Base-by-base conservation (phyloP, 2,329 filamentous ascomycete species). In the Colletotrichum sp. region DNA sequence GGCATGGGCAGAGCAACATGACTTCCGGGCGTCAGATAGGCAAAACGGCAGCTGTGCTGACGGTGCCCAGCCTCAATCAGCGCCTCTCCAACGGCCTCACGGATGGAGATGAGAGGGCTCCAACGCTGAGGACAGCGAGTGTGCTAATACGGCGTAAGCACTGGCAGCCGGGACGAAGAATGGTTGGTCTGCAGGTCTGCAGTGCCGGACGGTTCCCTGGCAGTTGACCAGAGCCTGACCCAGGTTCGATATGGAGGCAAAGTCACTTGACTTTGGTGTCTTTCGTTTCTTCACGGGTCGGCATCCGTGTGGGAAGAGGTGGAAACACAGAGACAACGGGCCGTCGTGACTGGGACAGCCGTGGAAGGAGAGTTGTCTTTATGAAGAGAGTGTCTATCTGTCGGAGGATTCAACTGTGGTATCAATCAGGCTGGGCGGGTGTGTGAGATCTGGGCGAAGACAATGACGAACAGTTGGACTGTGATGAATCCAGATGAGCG, bases 231-330 rank as follows among this genome's bases (percentile, higher is more conserved):
- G 18, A 59, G 13, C 34, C 57, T 59, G 63, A 66, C 26, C 6
- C 43, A 32, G 24, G 21, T 14, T 16, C 28, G 55, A 60, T 18
- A 63, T 34, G 43, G 13, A 69, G 21, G 24, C 30, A 75, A 39
- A 39, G 59, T 74, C 74, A 76, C 70, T 76, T 76, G 74, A 74
- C 71, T 21, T 14, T 18, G 8, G 14, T 64, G 70, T 73, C 64
- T 76, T 14, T 28, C 18, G 18, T 24, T 26, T 43, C 64, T 74
- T 39, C 65, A 76, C 59, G 70, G 28, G 59, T 76, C 18, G 57
- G 68, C 36, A 14, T n/a, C 57, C 28, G 72, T 52, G 71, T 52
- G 64, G 32, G 24, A 21, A 69, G 43, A 65, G 28, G 3, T 64
- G 18, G 64, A 57, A 52, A 74, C 48, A 69, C 30, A 69, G 59